Percentiles rank a stretch among this genome's conserved stretches.
These are phyloP conservation scores for Favolaschia claudopus DNA, from an alignment of 768 basidiomycete genomes.

Conservation along the genomic window DNA sequence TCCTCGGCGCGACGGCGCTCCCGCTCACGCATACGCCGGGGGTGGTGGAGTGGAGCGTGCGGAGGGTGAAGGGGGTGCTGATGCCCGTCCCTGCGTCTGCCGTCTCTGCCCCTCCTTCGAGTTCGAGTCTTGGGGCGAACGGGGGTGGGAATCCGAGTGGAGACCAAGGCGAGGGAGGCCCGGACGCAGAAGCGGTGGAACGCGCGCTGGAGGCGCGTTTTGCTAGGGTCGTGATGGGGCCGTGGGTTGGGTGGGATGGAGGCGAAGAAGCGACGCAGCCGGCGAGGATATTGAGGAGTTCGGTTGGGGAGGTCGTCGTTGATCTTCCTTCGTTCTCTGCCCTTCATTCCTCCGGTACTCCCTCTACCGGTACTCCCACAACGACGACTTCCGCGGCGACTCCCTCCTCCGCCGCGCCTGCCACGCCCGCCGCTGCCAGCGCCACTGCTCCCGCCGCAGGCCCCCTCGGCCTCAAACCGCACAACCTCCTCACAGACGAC, in stretches of 20 bases:
- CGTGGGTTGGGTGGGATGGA: not conserved
- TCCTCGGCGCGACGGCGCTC: not conserved
- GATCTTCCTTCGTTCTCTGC: no score
- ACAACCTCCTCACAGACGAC: slow-evolving; percentile 61
- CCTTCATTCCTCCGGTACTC: no score
- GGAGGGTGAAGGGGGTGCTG: not conserved
- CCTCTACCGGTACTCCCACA: no score
- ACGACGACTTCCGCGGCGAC: no score
- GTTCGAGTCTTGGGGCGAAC: no score
- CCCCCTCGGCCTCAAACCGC: slow-evolving; percentile 34
- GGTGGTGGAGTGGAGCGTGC: not conserved
- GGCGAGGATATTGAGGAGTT: no score
- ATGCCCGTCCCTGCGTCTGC: not conserved
- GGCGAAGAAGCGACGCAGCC: no score
- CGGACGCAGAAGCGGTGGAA: not conserved
- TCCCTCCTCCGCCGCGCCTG: no score
- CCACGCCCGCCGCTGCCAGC: not conserved
- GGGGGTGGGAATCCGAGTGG: no score
- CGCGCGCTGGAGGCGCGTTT: not conserved
- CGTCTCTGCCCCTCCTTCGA: no score
- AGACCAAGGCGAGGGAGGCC: no score
- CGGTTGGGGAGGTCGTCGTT: no score
- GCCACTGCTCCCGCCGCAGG: not conserved
- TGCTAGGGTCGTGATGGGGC: not conserved
- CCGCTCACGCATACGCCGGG: not conserved